phyloP scores from a whole-genome alignment of 495 filamentous ascomycete species.

The Sordaria brevicollis region DNA sequence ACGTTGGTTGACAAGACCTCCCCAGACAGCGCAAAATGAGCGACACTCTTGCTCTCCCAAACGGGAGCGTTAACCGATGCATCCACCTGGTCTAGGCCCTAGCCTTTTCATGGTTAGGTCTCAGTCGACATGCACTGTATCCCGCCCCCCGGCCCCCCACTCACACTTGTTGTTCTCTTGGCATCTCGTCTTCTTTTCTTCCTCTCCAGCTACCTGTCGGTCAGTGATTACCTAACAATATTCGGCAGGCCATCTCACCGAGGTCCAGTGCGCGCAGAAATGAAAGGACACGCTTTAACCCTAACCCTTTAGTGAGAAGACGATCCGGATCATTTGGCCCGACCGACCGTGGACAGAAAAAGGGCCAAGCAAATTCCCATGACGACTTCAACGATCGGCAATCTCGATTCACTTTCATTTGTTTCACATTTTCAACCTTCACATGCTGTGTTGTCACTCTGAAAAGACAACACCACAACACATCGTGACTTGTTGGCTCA shows the following conservation, averaged over 20 bases:
- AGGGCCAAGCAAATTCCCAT: neutral
- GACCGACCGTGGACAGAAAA: too few species aligned
- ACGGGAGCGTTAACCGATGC: neutral
- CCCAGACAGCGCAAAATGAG: neutral
- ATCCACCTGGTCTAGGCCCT: neutral
- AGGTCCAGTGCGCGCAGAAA: too few species aligned
- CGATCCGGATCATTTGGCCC: neutral
- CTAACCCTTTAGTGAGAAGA: neutral
- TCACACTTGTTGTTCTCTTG: neutral
- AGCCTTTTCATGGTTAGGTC: neutral
- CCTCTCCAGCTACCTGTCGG: neutral
- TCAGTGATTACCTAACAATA: neutral
- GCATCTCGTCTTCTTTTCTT: neutral
- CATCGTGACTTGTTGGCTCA: neutral
- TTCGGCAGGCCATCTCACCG: neutral
- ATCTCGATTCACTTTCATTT: too few species aligned
- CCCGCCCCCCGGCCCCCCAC: neutral
- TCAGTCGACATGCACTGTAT: neutral
- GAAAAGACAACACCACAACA: neutral
- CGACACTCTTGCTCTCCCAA: neutral
- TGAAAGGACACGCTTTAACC: neutral
- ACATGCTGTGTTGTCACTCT: neutral
- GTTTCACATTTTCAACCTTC: neutral
- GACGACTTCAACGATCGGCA: neutral
- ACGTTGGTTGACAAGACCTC: too few species aligned